A percentile compares a stretch with the other conserved stretches of the same genome.
Evolutionary conservation across 2,329 filamentous ascomycete genomes (phyloP).

Genomic region (Helotiales sp.): DNA sequence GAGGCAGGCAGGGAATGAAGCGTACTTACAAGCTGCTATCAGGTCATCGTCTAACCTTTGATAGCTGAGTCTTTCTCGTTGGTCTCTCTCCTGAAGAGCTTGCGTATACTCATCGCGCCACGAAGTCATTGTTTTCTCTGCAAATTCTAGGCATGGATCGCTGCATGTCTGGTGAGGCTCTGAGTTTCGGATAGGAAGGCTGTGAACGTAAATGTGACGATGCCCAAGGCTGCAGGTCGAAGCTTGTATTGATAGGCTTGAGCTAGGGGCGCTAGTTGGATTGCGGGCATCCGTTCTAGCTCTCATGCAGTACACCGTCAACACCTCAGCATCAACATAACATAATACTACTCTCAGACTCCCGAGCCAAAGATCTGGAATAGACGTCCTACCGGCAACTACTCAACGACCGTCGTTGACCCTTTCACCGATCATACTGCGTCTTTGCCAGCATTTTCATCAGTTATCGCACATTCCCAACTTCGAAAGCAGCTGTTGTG

Average conservation of each 20-base stretch:
- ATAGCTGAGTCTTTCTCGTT: slow-evolving; percentile 63
- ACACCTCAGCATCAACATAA: slow-evolving; percentile 14
- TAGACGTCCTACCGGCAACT: neutral
- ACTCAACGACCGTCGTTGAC: neutral
- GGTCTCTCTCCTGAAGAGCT: slow-evolving; percentile 70
- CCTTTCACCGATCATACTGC: neutral
- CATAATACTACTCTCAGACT: slow-evolving; percentile 7
- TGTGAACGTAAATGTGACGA: slow-evolving; percentile 12
- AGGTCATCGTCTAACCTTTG: slow-evolving; percentile 61
- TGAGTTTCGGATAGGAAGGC: neutral
- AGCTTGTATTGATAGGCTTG: slow-evolving; percentile 17
- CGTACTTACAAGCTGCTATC: slow-evolving; percentile 72
- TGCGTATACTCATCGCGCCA: slow-evolving; percentile 83
- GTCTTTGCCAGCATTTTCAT: neutral
- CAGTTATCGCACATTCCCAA: slow-evolving; percentile 25
- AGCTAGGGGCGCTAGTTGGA: slow-evolving; percentile 17
- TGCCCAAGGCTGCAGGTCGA: slow-evolving; percentile 13
- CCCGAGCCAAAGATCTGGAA: neutral
- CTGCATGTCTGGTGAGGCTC: neutral
- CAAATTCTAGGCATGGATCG: neutral
- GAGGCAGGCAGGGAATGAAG: slow-evolving; percentile 1
- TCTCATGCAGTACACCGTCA: neutral
- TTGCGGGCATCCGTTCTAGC: slow-evolving; percentile 1
- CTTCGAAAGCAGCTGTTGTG: slow-evolving; percentile 12
- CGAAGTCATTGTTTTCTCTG: slow-evolving; percentile 28